phyloP scores from a whole-genome alignment of 139 green algal species.

The Asterochloris sp. region DNA sequence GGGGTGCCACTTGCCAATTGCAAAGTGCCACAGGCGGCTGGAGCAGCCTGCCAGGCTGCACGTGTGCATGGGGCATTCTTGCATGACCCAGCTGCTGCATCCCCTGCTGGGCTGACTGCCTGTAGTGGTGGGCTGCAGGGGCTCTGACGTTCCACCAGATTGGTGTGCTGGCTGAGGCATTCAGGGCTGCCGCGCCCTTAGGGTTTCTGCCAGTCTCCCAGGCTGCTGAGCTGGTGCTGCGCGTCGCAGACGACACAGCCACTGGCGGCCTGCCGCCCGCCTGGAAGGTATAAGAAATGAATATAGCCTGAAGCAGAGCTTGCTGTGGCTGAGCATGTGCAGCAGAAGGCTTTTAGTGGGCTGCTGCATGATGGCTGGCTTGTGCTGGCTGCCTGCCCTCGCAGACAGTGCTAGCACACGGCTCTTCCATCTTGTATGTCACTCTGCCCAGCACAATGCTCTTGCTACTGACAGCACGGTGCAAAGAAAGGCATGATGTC shows the following conservation, averaged over 20 bases:
- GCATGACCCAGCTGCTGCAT: neutral
- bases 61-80: neutral
- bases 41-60: neutral
- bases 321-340: neutral
- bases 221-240: conserved; percentile 19
- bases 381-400: neutral
- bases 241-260: neutral
- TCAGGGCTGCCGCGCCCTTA: conserved; percentile 20
- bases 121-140: neutral
- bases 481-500: neutral
- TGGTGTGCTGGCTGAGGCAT: conserved; percentile 24
- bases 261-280: neutral
- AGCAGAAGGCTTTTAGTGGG: neutral
- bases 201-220: conserved; percentile 43
- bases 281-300: conserved; percentile 5
- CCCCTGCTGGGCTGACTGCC: neutral
- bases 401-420: neutral
- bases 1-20: neutral
- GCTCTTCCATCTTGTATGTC: neutral
- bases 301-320: neutral
- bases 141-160: conserved; percentile 38
- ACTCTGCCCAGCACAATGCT: neutral
- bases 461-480: neutral
- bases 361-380: neutral
- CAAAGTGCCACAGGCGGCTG: neutral